phyloP scores from a whole-genome alignment of 148 eudicot genomes.

The Chenopodium quinoa region DNA sequence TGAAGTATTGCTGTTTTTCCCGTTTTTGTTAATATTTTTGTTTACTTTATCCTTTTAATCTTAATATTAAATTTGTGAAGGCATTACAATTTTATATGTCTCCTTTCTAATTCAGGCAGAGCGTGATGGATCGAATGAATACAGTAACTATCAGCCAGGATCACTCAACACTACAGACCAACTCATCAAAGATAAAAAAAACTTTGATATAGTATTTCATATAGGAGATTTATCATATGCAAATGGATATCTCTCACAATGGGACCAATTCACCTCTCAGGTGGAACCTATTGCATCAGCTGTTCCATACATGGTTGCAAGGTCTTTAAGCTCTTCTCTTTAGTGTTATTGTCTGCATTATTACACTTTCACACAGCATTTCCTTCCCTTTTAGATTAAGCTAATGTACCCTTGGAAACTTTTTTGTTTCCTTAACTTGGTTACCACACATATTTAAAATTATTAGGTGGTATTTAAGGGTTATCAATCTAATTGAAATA shows the following conservation, averaged over 20 bases:
- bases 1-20: background rate
- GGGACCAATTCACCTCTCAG: constrained; percentile 94
- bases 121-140: constrained; percentile 79
- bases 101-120: constrained; percentile 39
- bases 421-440: background rate
- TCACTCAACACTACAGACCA: constrained; percentile 78
- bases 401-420: background rate
- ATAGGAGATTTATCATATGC: constrained; percentile 80
- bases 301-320: constrained; percentile 84
- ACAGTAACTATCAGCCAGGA: constrained; percentile 72
- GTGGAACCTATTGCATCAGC: constrained; percentile 79
- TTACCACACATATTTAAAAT: background rate
- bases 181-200: constrained; percentile 58
- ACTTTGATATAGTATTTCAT: constrained; percentile 80
- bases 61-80: background rate
- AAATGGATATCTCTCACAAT: constrained; percentile 83
- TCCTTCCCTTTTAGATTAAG: background rate
- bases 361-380: background rate
- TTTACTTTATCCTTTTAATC: background rate
- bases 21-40: background rate
- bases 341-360: background rate
- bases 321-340: constrained; percentile 39
- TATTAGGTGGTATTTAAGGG: background rate
- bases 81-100: background rate
- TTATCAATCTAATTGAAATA: background rate